Percentiles rank a stretch among this genome's conserved stretches.
Conservation (phyloP, 2,329 filamentous ascomycete species). For the Exophiala alcalophila region DNA sequence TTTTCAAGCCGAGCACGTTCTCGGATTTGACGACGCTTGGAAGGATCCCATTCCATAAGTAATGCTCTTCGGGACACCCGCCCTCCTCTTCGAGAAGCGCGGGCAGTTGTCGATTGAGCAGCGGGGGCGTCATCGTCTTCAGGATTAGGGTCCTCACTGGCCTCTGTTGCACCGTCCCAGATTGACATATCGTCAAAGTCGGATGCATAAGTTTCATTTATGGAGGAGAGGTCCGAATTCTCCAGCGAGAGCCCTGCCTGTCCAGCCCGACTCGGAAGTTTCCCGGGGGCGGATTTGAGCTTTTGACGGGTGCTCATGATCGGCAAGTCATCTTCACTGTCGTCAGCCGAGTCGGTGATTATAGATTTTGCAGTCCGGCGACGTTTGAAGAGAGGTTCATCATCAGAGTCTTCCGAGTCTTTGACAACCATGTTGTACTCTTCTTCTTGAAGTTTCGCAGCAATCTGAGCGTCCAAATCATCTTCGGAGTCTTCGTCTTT, state of each 20-base stretch:
- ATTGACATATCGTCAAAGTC: constrained; percentile 6
- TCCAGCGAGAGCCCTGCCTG: constrained; percentile 7
- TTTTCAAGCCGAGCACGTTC: constrained; percentile 68
- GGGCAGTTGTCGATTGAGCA: neutral
- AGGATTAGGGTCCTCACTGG: constrained; percentile 5
- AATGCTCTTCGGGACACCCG: neutral
- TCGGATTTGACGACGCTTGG: constrained; percentile 35
- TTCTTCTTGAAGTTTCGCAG: constrained; percentile 56
- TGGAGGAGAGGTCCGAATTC: constrained; percentile 18
- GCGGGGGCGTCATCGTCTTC: neutral
- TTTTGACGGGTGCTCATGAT: constrained; percentile 11
- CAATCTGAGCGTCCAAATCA: constrained; percentile 52
- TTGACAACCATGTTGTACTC: constrained; percentile 42
- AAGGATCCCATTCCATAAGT: constrained; percentile 11
- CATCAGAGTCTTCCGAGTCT: constrained; percentile 24
- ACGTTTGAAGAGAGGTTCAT: constrained; percentile 15
- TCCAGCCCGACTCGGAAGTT: no score
- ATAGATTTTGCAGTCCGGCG: constrained; percentile 9
- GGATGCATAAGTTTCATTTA: constrained; percentile 16
- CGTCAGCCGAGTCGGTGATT: constrained; percentile 5
- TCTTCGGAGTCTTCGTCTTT: constrained; percentile 40
- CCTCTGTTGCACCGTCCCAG: constrained; percentile 1
- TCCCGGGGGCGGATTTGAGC: no score
- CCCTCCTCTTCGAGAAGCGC: neutral
- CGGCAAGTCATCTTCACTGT: constrained; percentile 24